Evolutionary conservation across 176 grass and related monocot genomes (phyloP).

Genomic region (Aegilops tauschii): DNA sequence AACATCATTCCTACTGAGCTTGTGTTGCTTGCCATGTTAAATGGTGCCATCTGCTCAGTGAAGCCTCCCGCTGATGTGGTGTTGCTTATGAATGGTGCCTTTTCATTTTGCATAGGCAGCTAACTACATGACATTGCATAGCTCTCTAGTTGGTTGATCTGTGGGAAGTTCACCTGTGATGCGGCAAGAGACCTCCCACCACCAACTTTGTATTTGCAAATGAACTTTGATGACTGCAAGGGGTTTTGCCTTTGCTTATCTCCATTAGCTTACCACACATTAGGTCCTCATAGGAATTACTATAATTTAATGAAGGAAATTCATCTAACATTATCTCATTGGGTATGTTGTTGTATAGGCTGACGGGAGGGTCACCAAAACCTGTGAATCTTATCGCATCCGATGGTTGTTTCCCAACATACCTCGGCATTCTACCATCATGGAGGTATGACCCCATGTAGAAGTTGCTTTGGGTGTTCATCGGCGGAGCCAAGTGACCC

Average conservation of each 20-base stretch:
- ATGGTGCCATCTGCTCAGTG: neutral
- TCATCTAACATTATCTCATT: neutral
- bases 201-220: neutral
- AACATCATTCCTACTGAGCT: neutral
- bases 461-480: slow-evolving; percentile 3
- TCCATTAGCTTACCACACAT: neutral
- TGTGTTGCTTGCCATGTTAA: neutral
- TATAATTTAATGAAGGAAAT: neutral
- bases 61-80: neutral
- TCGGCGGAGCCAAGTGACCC: neutral
- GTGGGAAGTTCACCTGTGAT: neutral
- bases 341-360: slow-evolving; percentile 18
- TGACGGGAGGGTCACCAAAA: neutral
- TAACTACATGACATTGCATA: neutral
- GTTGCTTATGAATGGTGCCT: neutral
- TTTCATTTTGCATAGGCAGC: neutral
- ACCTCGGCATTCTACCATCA: neutral
- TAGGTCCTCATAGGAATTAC: neutral
- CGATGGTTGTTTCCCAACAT: neutral
- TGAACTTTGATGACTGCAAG: neutral
- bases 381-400: neutral
- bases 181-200: neutral
- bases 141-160: neutral
- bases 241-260: neutral
- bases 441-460: slow-evolving; percentile 1